phyloP scores from a whole-genome alignment of 352 stramenopile species.

The Elongisporangium senticosum region DNA sequence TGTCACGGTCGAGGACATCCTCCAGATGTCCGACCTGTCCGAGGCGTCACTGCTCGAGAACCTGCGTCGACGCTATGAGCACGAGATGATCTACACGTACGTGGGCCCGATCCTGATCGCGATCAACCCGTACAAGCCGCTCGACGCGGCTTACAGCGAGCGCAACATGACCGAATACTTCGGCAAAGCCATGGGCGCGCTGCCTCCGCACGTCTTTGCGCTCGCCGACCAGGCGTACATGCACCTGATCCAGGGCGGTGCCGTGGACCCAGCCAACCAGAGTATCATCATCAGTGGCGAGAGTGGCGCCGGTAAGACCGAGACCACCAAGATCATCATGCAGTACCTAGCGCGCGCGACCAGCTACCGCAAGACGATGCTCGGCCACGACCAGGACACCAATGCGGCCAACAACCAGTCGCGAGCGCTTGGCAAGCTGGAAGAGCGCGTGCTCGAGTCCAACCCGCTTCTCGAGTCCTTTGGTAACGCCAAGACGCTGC shows the following conservation, averaged over 20 bases:
- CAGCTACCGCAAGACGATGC: slow-evolving; percentile 52
- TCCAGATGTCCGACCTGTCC: slow-evolving; percentile 88
- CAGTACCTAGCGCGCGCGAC: slow-evolving; percentile 80
- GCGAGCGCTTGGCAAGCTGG: slow-evolving; percentile 82
- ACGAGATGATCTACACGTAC: slow-evolving; percentile 93
- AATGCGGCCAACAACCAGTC: slow-evolving; percentile 78
- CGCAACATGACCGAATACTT: slow-evolving; percentile 87
- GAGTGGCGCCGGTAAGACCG: slow-evolving; percentile 86
- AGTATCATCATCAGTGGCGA: slow-evolving; percentile 92
- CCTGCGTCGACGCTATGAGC: slow-evolving; percentile 86
- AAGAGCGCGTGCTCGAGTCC: slow-evolving; percentile 83
- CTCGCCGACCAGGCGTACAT: slow-evolving; percentile 87
- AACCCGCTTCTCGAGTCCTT: slow-evolving; percentile 89
- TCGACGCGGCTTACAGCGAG: slow-evolving; percentile 66
- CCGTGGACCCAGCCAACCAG: slow-evolving; percentile 81
- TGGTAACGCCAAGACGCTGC: slow-evolving; percentile 91
- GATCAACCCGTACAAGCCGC: slow-evolving; percentile 89
- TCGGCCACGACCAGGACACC: slow-evolving; percentile 34
- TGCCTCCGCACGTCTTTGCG: slow-evolving; percentile 90
- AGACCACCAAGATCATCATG: slow-evolving; percentile 92
- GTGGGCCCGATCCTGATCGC: slow-evolving; percentile 88
- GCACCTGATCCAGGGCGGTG: slow-evolving; percentile 80
- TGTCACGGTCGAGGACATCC: slow-evolving; percentile 80
- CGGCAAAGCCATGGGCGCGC: slow-evolving; percentile 64
- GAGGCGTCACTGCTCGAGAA: slow-evolving; percentile 88